Base-by-base conservation (phyloP, 2,329 filamentous ascomycete species). In the Berkeleyomyces basicola region DNA sequence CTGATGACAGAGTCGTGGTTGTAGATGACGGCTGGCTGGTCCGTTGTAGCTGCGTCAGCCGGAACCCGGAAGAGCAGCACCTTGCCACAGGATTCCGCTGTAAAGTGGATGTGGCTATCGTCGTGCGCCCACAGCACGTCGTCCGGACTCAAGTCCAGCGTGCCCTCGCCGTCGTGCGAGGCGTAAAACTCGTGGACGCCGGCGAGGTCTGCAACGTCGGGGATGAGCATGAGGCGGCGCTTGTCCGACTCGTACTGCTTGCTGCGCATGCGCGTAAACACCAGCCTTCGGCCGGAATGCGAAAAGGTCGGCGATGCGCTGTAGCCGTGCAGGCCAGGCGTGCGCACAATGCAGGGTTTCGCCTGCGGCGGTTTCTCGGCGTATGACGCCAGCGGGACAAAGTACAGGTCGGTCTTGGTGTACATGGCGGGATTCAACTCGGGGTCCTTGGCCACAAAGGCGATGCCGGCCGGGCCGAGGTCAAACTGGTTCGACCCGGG, bases 401-500 rank as follows among this genome's bases (percentile, higher is more conserved):
- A 82, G 72, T 93, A 95, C 40, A 95, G 79, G 69, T 93, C 87
- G 0, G 86, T 86, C 69, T 91, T 92, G 4, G 90, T 95, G 71
- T 87, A 83, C 63, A 87, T 80, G 0, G 88, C 87, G 2, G 82
- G 83, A 68, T 87, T 83, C 36, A 90, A 72, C 9, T 81, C 75
- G 0, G 87, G 87, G 68, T 90, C 87, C 67, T 88, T 89, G 7
- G 88, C 81, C 7, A 90, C 82, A 68, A 91, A 91, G 5, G 84
- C 81, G 61, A 92, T 78, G 0, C 85, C 87, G 53, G 76, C 72
- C 39, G 74, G 73, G 64, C 83, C 79, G 64, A 92, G 81, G 69
- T 95, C 89, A 68, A 91, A 96, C 71, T 95, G 86, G n/a, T 83
- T 81, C 0, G 82, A 75, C 23, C 87, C 88, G 3, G 90, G 90